phyloP scores from a whole-genome alignment of 257 asterid species.

The Salvia miltiorrhiza region DNA sequence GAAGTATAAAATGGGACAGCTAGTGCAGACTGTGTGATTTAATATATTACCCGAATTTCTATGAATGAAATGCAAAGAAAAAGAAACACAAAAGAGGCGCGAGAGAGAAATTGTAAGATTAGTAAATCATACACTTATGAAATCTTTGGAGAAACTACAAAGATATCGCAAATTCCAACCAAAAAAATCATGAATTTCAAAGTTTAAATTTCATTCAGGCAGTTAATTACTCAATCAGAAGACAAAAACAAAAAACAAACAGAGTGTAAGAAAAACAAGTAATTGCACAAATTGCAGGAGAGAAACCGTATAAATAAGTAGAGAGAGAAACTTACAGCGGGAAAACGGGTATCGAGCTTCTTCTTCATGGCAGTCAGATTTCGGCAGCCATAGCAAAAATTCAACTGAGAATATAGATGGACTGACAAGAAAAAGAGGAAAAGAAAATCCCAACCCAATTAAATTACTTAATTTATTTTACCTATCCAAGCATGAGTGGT shows the following conservation, averaged over 20 bases:
- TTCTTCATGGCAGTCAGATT: slow-evolving; percentile 56
- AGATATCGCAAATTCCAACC: neutral
- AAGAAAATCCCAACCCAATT: slow-evolving; percentile 12
- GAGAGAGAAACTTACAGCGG: slow-evolving; percentile 45
- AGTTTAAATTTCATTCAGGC: neutral
- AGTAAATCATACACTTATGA: neutral
- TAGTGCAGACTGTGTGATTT: neutral
- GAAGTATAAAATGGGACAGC: neutral
- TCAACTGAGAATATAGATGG: slow-evolving; percentile 7
- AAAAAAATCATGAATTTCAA: neutral
- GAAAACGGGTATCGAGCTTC: slow-evolving; percentile 69
- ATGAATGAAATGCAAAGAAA: neutral
- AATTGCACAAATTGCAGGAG: slow-evolving; percentile 1
- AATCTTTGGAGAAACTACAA: neutral
- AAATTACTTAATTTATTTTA: neutral
- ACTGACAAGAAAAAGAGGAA: neutral
- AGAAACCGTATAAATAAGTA: neutral
- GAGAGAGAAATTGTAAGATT: neutral
- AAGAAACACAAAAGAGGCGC: no score
- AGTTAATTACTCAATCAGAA: neutral
- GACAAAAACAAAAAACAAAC: neutral
- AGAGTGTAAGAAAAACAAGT: neutral
- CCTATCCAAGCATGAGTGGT: slow-evolving; percentile 15
- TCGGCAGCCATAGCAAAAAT: slow-evolving; percentile 20
- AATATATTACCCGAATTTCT: neutral